Evolutionary conservation across 148 eudicot species (phyloP), one percentile per base, ranked within the genome.

Genomic region (Persicaria maculosa): DNA sequence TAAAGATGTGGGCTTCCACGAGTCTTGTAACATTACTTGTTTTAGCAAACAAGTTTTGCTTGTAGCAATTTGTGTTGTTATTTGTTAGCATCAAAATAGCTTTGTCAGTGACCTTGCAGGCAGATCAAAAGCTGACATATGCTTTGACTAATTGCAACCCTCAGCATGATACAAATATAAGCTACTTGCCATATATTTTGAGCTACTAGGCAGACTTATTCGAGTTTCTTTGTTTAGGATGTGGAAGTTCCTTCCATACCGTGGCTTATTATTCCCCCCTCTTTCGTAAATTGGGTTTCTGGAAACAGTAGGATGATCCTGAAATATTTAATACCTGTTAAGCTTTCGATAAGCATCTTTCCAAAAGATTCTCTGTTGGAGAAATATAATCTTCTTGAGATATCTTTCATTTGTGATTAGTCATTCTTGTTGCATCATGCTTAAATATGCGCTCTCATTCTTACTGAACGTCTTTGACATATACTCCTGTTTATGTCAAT

Each of bases 281-380:
- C 74, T 69, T 58, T 62, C 19, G 43, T 77, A 55, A 79, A 43
- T 64, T 81, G 79, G 44, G 72, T 52, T 16, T 71, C 55, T 65
- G 16, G 2, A 40, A 65, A 40, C 47, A 46, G 69, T 81, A 95
- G 99, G 92, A 87, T 92, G 96, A 95, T 95, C 79, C 83, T 95
- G 82, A 95, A 95, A 81, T 95, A 95, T 81, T 82, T 95, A 81
- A 85, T 95, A 82, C 99, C 99, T 67, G 99, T 95, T 50, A 95
- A 95, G 92, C 96, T 90, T 77, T 95, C 97, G 52, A 83, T 95
- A 68, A 97, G 97, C 77, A 90, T 95, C 81, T 75, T 92, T 67
- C 99, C 99, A 50, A 79, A 80, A 74, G 83, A 77, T 68, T 83
- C 83, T 3, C 84, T 95, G 77, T 80, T 95, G 69, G 87, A 86